These are phyloP conservation scores for Borealophlyctis nickersoniae DNA, from an alignment of 192 early-diverging fungal genomes.

Conservation along the genomic window DNA sequence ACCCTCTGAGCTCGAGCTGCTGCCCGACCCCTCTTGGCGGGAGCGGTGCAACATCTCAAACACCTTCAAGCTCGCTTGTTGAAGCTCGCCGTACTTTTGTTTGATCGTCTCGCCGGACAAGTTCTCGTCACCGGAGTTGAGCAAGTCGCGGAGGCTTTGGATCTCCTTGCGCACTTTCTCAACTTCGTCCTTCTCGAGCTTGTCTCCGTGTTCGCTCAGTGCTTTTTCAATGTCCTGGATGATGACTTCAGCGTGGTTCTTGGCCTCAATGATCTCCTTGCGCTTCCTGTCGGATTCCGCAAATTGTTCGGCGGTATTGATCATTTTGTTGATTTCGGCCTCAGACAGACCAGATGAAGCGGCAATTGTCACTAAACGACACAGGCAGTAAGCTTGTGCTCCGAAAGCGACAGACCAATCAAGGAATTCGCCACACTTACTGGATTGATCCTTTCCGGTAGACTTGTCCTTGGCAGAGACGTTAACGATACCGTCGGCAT, in stretches of 20 bases:
- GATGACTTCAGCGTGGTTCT: conserved; percentile 87
- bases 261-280: conserved; percentile 91
- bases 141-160: conserved; percentile 71
- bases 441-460: conserved; percentile 90
- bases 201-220: conserved; percentile 94
- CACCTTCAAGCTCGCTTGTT: conserved; percentile 88
- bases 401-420: neutral
- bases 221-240: conserved; percentile 93
- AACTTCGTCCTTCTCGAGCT: conserved; percentile 81
- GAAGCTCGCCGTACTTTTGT: conserved; percentile 78
- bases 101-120: conserved; percentile 84
- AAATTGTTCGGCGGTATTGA: conserved; percentile 82
- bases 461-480: conserved; percentile 87
- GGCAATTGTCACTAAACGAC: conserved; percentile 77
- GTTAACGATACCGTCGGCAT: conserved; percentile 87
- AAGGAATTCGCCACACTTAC: conserved; percentile 38
- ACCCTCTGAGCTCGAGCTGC: too few species aligned
- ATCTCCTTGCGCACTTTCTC: conserved; percentile 86
- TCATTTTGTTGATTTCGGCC: conserved; percentile 97
- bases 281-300: conserved; percentile 91
- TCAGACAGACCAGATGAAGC: conserved; percentile 91
- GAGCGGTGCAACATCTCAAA: conserved; percentile 99
- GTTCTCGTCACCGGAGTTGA: conserved; percentile 69
- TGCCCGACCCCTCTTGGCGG: conserved; percentile 25
- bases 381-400: neutral